Base-by-base conservation (phyloP, 108 stramenopile species). In the Cylindrotheca closterium region DNA sequence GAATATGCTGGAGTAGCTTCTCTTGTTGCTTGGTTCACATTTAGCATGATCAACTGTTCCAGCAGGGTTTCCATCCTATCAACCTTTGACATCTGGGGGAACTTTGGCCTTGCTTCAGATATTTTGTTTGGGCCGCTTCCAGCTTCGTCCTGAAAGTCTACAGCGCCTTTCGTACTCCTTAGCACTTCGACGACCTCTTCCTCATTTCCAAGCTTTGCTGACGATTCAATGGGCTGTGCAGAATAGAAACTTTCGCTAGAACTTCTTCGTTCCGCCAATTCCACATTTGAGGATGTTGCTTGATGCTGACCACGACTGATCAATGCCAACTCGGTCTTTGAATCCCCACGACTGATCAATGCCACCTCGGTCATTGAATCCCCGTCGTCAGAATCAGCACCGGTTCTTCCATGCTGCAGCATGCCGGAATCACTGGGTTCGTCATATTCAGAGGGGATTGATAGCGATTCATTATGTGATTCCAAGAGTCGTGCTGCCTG, bases 21-120 rank as follows among this genome's bases (percentile, higher is more conserved):
- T 4, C 48, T 34, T 18, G 51, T 52, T 25, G 30, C 63, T 32
- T 67, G 64, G 18, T 58, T 46, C 4, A 65, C 59, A 55, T 75
- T 80, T 42, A 80, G 63, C 26, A 68, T 48, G 3, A 75, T 49
- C 23, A 80, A 49, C 31, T 72, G 79, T 45, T 80, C 79, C 70
- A 80, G 67, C 1, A 80, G 46, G 15, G 47, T 50, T 56, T 80
- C 79, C 66, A 80, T 65, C 34, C 74, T 63, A 29, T 66, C 67
- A 2, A 80, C 60, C 23, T 70, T 52, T 8, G 70, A 55, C 37
- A 42, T 42, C 37, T 42, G 7, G 7, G 37, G 7, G 37, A 42
- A 42, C 37, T 10, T 42, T n/a, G n/a, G n/a, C n/a, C n/a, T n/a
- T 7, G 37, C 37, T 10, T 7, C 15, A 42, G 7, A 7, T 10